Evolutionary conservation across 306 rosid species (phyloP), one percentile per base, ranked within the genome.

Genomic region (Astragalus membranaceus): DNA sequence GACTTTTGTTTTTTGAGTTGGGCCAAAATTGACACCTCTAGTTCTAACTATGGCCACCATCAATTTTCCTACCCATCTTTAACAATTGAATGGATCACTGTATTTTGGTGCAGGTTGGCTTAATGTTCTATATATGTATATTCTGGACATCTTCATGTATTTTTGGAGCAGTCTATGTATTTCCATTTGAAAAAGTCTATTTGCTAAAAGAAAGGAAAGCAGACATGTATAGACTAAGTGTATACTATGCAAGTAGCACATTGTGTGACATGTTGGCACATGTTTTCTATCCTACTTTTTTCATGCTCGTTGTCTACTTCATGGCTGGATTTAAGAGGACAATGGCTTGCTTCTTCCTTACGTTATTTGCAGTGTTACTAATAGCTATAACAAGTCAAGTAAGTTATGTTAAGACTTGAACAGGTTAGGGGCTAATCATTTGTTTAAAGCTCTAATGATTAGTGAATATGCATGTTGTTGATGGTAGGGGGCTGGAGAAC

Each of bases 91-190:
- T 48, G 42, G 32, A 78, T 46, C 20, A 67, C 48, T 53, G 5
- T 26, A 48, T 8, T 48, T 48, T 50, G 36, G 7, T 87, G 78
- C 88, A 91, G 97, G 89, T 94, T 59, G 99, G 99, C 32, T 75
- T 94, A 59, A 73, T 94, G 91, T 94, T 88, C 89, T 91, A 94
- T 73, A 80, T 86, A 35, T 91, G 96, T 86, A 94, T 94, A 68
- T 91, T 91, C 66, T 94, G 99, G 97, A 94, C 99, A 75, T 94
- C 97, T 33, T 81, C 99, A 15, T 91, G 97, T 11, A 85, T 94
- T 55, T 94, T 91, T 20, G 97, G 95, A 69, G 97, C 97, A 4
- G 97, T 91, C 8, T 94, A 94, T 30, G 95, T 94, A 35, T 94
- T 94, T 64, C 99, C 97, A 54, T 91, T 94, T 29, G 97, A 91